Evolutionary conservation across 2,329 filamentous ascomycete genomes (phyloP).

Genomic region (Leptoxyphium fumago): DNA sequence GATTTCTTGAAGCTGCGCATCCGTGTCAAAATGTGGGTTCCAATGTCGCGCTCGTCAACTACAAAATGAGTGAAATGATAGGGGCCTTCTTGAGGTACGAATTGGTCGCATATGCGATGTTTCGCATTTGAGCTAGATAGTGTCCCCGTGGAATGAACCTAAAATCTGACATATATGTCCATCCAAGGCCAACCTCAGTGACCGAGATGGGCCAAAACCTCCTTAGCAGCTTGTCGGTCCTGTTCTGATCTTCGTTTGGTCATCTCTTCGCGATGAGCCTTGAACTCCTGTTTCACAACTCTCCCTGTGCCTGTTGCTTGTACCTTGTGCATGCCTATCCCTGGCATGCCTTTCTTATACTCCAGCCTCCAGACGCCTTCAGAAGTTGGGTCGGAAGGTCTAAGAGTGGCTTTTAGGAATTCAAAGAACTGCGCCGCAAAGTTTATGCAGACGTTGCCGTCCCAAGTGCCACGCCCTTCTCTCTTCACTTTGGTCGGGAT

Average conservation of each 20-base stretch:
- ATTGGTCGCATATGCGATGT: no score
- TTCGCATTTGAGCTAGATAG: no score
- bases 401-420: slow-evolving; percentile 34
- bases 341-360: slow-evolving; percentile 42
- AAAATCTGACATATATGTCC: no score
- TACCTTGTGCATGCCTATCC: slow-evolving; percentile 61
- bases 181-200: neutral
- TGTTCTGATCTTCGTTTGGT: neutral
- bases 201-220: neutral
- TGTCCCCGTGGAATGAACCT: no score
- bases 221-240: neutral
- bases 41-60: no score
- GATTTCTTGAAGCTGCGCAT: no score
- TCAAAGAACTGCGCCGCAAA: slow-evolving; percentile 66
- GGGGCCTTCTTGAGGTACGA: no score
- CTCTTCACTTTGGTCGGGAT: slow-evolving; percentile 62
- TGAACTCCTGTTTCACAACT: slow-evolving; percentile 64
- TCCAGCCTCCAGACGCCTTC: slow-evolving; percentile 74
- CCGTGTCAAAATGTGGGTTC: no score
- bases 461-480: slow-evolving; percentile 56
- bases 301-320: slow-evolving; percentile 61
- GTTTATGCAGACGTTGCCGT: slow-evolving; percentile 87
- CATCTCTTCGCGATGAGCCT: slow-evolving; percentile 45
- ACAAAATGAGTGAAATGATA: no score
- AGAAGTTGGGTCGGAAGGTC: slow-evolving; percentile 13